Conservation (phyloP, 2,329 filamentous ascomycete genomes). For the Fusarium lyarnte region DNA sequence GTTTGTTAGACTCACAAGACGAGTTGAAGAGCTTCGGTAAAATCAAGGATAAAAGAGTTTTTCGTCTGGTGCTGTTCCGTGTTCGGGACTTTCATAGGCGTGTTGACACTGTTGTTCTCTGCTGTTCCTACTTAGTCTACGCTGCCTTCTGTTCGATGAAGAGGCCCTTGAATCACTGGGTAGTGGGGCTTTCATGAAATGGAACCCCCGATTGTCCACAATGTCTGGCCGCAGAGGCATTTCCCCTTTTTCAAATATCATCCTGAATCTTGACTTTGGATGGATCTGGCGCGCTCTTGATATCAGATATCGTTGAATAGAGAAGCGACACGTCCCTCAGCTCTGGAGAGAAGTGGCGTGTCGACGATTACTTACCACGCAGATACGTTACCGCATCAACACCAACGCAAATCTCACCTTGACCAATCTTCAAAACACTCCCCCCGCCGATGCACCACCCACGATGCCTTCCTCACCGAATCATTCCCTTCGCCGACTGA, state of each 20-base stretch:
- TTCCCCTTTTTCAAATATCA: no score
- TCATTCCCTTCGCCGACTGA: neutral
- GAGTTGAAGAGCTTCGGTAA: no score
- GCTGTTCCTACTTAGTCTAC: neutral
- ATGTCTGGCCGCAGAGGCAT: neutral
- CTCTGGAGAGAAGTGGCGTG: no score
- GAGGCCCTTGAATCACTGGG: neutral
- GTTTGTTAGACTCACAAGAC: neutral
- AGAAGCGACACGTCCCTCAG: no score
- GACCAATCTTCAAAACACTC: neutral
- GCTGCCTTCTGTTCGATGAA: rapidly evolving
- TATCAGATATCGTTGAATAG: no score
- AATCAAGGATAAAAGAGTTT: neutral
- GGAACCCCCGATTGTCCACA: neutral
- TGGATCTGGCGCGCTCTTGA: no score
- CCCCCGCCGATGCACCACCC: neutral
- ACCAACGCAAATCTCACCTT: neutral
- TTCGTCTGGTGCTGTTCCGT: neutral
- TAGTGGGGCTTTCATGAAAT: neutral
- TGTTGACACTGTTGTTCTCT: neutral
- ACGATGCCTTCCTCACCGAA: neutral
- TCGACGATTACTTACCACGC: neutral
- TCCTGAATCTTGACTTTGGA: no score
- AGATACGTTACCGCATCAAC: neutral
- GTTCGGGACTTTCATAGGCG: neutral